Conservation (phyloP, 2,329 filamentous ascomycete species). For the Ophiostoma perfectum region DNA sequence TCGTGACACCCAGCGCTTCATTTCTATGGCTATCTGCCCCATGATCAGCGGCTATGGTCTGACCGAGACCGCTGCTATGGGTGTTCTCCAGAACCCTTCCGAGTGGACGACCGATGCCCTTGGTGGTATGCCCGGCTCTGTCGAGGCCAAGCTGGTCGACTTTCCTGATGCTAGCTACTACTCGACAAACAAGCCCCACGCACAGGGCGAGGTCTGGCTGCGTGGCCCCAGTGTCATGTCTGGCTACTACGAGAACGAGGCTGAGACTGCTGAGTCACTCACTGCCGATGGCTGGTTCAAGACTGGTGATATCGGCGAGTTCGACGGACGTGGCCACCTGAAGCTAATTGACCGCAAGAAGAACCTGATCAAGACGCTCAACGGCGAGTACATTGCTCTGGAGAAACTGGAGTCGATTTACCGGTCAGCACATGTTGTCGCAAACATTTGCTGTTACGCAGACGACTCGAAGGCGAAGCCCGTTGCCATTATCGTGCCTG, state of each 20-base stretch:
- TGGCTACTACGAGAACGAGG: slow-evolving; percentile 71
- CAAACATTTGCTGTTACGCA: slow-evolving; percentile 54
- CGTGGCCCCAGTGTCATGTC: slow-evolving; percentile 65
- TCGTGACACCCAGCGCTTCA: slow-evolving; percentile 79
- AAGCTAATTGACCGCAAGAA: slow-evolving; percentile 80
- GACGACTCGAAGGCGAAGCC: slow-evolving; percentile 48
- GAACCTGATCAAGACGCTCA: slow-evolving; percentile 78
- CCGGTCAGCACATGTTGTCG: slow-evolving; percentile 46
- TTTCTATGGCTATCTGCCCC: slow-evolving; percentile 80
- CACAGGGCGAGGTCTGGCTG: slow-evolving; percentile 86
- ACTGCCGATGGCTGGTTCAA: slow-evolving; percentile 79
- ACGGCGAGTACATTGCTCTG: slow-evolving; percentile 76
- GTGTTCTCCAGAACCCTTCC: slow-evolving; percentile 66
- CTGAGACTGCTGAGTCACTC: slow-evolving; percentile 67
- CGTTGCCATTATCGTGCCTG: slow-evolving; percentile 52
- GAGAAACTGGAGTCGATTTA: slow-evolving; percentile 61
- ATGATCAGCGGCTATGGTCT: slow-evolving; percentile 88
- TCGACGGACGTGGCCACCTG: slow-evolving; percentile 64
- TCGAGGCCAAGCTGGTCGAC: slow-evolving; percentile 82
- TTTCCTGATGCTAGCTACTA: slow-evolving; percentile 78
- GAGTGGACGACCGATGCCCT: slow-evolving; percentile 71
- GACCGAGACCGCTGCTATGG: slow-evolving; percentile 78
- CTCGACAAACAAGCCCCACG: slow-evolving; percentile 65
- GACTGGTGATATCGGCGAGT: slow-evolving; percentile 80
- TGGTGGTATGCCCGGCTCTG: slow-evolving; percentile 65